phyloP scores from a whole-genome alignment of 768 basidiomycete genomes.

The Auricularia sp. region DNA sequence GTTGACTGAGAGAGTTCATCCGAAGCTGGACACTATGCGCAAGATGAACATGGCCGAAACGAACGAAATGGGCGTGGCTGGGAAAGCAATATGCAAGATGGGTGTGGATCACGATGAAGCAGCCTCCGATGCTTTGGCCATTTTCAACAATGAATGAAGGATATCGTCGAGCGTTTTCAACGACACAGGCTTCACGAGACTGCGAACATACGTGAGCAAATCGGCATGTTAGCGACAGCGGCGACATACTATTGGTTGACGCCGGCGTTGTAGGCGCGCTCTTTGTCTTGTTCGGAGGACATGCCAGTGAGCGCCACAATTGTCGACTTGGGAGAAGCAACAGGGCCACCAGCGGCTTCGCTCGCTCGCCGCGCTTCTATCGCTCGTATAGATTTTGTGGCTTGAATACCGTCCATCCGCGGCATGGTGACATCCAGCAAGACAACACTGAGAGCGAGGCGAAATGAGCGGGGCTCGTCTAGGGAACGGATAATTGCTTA shows the following conservation, averaged over 20 bases:
- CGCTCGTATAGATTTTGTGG: constrained; percentile 71
- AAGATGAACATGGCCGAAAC: too few relatives aligned
- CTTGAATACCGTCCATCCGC: constrained; percentile 80
- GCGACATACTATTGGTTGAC: constrained; percentile 89
- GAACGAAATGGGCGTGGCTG: too few relatives aligned
- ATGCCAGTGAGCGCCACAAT: constrained; percentile 89
- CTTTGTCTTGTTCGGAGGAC: constrained; percentile 88
- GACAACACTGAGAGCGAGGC: constrained; percentile 47
- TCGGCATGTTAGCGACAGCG: background rate
- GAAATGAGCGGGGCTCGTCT: constrained; percentile 4
- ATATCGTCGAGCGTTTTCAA: constrained; percentile 82
- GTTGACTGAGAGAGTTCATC: background rate
- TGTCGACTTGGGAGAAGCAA: constrained; percentile 26
- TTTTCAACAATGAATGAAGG: constrained; percentile 32
- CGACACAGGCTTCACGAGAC: constrained; percentile 92
- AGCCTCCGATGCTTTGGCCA: too few relatives aligned
- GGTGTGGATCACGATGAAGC: too few relatives aligned
- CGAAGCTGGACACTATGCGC: background rate
- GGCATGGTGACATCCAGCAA: constrained; percentile 91
- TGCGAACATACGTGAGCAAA: constrained; percentile 20
- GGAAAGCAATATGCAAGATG: too few relatives aligned
- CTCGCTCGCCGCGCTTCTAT: constrained; percentile 43
- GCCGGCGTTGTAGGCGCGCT: constrained; percentile 82
- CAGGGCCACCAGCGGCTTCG: constrained; percentile 11
- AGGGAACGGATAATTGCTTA: constrained; percentile 28